Evolutionary conservation across 2,329 filamentous ascomycete species (phyloP).

Genomic region (Penicillium polonicum): DNA sequence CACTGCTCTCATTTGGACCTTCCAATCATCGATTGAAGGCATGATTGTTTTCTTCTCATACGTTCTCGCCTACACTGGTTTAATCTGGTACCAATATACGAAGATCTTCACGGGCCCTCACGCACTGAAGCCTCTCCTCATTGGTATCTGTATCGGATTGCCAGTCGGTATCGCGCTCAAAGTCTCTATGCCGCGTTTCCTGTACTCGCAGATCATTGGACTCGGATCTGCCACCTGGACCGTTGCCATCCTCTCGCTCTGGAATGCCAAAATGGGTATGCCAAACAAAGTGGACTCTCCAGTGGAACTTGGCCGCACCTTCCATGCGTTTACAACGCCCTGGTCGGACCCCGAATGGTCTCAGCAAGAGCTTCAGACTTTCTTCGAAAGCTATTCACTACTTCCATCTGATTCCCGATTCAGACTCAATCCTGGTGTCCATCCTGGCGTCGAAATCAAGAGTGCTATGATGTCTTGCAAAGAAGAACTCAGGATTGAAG

Average conservation of each 20-base stretch:
- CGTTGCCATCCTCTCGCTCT: slow-evolving; percentile 50
- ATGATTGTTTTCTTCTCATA: slow-evolving; percentile 53
- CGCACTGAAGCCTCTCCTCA: slow-evolving; percentile 49
- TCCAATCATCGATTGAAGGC: slow-evolving; percentile 44
- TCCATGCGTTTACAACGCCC: slow-evolving; percentile 47
- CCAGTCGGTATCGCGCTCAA: slow-evolving; percentile 49
- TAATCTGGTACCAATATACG: slow-evolving; percentile 55
- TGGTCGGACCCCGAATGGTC: slow-evolving; percentile 49
- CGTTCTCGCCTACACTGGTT: slow-evolving; percentile 51
- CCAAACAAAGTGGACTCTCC: slow-evolving; percentile 42
- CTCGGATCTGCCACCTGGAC: slow-evolving; percentile 54
- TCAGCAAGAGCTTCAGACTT: slow-evolving; percentile 51
- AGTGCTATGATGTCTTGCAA: slow-evolving; percentile 42
- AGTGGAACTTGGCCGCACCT: slow-evolving; percentile 36
- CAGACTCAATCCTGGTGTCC: slow-evolving; percentile 39
- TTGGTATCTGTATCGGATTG: slow-evolving; percentile 49
- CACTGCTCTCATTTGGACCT: slow-evolving; percentile 53
- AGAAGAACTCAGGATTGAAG: slow-evolving; percentile 32
- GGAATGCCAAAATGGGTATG: slow-evolving; percentile 50
- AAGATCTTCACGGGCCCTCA: slow-evolving; percentile 54
- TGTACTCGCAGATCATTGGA: slow-evolving; percentile 50
- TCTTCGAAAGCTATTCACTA: slow-evolving; percentile 45
- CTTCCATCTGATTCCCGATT: slow-evolving; percentile 46
- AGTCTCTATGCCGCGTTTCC: slow-evolving; percentile 39
- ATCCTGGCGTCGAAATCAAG: slow-evolving; percentile 48